A percentile compares a stretch with the other conserved stretches of the same genome.
These are phyloP conservation scores for Trichoderma harzianum DNA, from an alignment of 2,329 filamentous ascomycete genomes.

Conservation along the genomic window DNA sequence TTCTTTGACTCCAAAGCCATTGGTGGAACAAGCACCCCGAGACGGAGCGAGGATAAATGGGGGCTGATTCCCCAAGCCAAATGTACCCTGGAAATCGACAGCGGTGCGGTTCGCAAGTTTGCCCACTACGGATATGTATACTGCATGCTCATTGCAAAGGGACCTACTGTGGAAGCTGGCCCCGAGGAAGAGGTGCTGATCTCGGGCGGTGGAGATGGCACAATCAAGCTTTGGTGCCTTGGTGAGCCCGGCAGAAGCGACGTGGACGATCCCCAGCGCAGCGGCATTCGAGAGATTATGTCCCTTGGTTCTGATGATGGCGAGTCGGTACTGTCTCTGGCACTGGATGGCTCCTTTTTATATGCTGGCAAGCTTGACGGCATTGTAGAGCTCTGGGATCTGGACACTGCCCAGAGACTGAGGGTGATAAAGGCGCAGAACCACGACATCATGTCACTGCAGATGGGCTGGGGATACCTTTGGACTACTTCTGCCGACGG, in stretches of 20 bases:
- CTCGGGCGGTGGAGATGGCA: slow-evolving; percentile 89
- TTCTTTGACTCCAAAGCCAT: slow-evolving; percentile 93
- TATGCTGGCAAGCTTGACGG: slow-evolving; percentile 88
- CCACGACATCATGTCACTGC: slow-evolving; percentile 80
- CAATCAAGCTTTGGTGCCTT: slow-evolving; percentile 89
- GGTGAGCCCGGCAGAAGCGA: slow-evolving; percentile 23
- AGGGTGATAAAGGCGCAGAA: slow-evolving; percentile 78
- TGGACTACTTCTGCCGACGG: slow-evolving; percentile 90
- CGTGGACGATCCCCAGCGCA: slow-evolving; percentile 44
- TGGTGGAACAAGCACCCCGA: slow-evolving; percentile 74
- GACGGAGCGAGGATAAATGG: slow-evolving; percentile 61
- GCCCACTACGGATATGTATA: slow-evolving; percentile 96
- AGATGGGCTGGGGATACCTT: slow-evolving; percentile 79
- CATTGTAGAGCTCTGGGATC: slow-evolving; percentile 91
- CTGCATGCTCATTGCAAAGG: slow-evolving; percentile 84
- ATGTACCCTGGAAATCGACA: slow-evolving; percentile 73
- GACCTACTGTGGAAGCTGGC: slow-evolving; percentile 63
- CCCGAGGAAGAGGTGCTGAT: slow-evolving; percentile 77
- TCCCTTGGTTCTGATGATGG: slow-evolving; percentile 58
- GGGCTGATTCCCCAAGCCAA: slow-evolving; percentile 50
- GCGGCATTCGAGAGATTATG: slow-evolving; percentile 68
- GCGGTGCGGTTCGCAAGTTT: slow-evolving; percentile 77
- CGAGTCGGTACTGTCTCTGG: slow-evolving; percentile 69
- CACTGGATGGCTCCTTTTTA: slow-evolving; percentile 84
- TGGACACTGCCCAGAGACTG: slow-evolving; percentile 88